Percentiles rank a stretch among this genome's conserved stretches.
These are phyloP conservation scores for Xylaria acuta DNA, from an alignment of 495 filamentous ascomycete species.

Conservation along the genomic window DNA sequence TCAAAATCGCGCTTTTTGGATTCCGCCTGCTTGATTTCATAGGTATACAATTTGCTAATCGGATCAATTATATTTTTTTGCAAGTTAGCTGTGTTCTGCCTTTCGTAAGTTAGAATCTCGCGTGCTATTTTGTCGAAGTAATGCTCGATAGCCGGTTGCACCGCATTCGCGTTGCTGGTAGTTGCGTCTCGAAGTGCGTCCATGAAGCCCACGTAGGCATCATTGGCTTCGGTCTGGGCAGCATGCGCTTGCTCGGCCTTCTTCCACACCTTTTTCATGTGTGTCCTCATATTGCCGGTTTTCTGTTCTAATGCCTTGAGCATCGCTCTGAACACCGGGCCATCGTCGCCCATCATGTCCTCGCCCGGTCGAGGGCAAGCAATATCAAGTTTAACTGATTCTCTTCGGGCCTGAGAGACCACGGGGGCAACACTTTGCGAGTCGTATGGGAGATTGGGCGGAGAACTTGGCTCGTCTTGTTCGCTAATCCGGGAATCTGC, in stretches of 20 bases:
- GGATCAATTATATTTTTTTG: constrained; percentile 95
- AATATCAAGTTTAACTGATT: constrained; percentile 83
- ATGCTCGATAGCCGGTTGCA: constrained; percentile 93
- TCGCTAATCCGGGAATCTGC: constrained; percentile 79
- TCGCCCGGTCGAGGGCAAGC: constrained; percentile 85
- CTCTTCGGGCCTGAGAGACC: constrained; percentile 42
- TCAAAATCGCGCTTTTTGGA: constrained; percentile 97
- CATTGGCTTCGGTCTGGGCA: constrained; percentile 83
- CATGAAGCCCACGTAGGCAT: constrained; percentile 80
- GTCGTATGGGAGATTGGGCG: constrained; percentile 52
- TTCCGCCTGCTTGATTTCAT: constrained; percentile 98
- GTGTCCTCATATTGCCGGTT: constrained; percentile 88
- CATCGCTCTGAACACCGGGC: constrained; percentile 92
- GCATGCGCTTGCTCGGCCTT: constrained; percentile 84
- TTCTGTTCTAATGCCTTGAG: constrained; percentile 97
- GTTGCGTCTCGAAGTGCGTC: constrained; percentile 89
- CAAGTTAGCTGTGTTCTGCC: constrained; percentile 79
- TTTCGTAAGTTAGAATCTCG: constrained; percentile 87
- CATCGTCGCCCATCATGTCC: constrained; percentile 88
- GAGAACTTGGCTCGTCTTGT: constrained; percentile 69
- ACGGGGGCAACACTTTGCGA: constrained; percentile 47
- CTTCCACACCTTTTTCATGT: constrained; percentile 95
- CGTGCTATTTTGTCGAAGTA: constrained; percentile 97
- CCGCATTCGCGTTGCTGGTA: constrained; percentile 89
- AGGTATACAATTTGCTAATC: constrained; percentile 85